Evolutionary conservation across 2,329 filamentous ascomycete species (phyloP).

Genomic region (Trichoderma gracile): DNA sequence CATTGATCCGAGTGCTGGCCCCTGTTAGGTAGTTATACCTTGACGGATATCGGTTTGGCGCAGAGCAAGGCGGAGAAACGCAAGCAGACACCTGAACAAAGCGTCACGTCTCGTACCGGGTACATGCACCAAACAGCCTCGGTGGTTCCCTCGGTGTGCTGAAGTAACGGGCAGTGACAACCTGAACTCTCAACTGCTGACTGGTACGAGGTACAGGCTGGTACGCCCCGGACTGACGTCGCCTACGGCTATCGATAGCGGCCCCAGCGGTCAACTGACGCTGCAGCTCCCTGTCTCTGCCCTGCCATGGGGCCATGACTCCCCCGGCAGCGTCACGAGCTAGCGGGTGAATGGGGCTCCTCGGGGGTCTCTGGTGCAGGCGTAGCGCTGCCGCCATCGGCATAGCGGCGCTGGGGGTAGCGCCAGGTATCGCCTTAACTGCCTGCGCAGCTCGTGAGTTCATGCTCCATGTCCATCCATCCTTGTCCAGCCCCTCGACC

Average conservation of each 20-base stretch:
- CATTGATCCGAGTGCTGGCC: no score
- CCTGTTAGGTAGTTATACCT: no score
- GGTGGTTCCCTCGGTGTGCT: constrained; percentile 17
- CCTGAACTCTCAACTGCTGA: no score
- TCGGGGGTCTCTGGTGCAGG: constrained; percentile 16
- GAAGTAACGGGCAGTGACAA: constrained; percentile 15
- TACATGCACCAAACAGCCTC: not conserved
- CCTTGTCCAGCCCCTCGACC: constrained; percentile 22
- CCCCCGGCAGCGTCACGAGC: constrained; percentile 25
- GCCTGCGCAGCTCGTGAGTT: constrained; percentile 21
- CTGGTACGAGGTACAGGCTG: not conserved
- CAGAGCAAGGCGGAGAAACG: no score
- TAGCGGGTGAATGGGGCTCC: constrained; percentile 24
- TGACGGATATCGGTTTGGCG: no score
- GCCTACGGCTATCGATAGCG: constrained; percentile 23
- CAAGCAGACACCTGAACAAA: no score
- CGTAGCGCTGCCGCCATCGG: constrained; percentile 19
- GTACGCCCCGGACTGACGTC: constrained; percentile 16
- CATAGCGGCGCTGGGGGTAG: not conserved
- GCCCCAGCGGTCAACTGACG: constrained; percentile 26
- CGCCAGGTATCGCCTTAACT: constrained; percentile 18
- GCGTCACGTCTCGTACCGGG: no score
- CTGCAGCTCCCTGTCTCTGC: constrained; percentile 21
- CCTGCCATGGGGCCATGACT: constrained; percentile 26
- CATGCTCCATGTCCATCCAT: not conserved